Base-by-base conservation (phyloP, 2,329 filamentous ascomycete species). In the Penicillium nordicum region DNA sequence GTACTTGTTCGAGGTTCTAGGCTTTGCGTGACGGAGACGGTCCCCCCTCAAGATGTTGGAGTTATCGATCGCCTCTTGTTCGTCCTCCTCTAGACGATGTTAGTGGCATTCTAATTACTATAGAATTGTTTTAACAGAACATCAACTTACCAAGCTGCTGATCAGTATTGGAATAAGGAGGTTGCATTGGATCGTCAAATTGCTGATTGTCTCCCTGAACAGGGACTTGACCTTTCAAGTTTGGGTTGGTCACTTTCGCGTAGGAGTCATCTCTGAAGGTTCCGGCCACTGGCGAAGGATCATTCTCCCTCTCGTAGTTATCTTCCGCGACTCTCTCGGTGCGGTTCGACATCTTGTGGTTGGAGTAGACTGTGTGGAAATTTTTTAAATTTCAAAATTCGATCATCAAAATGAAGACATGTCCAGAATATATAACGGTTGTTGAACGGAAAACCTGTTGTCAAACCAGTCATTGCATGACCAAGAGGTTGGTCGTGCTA, bases 101-200 rank as follows among this genome's bases (percentile, higher is more conserved):
- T 16, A 32, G 41, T 2, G 25, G 25, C 9, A 2, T 29, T 29
- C 42, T 36, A 9, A n/a, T 29, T 29, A 36, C 7, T n/a, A 8
- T 36, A n/a, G 1, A 36, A n/a, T 36, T n/a, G 34, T 29, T 29
- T 3, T 9, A n/a, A 16, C 3, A n/a, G 0, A 36, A 36, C 7
- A n/a, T 12, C 18, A 16, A 50, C 62, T 25, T 69, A 72, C 71
- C 68, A n/a, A 72, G 54, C 53, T 69, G 65, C 42, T 67, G 42
- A 25, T 68, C 61, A 16, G 59, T 59, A 45, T 70, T 68, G 2
- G 66, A 66, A 38, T 64, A 68, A 4, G 66, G 63, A 6, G 68
- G 63, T 54, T 72, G 65, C 55, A 72, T 63, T 4, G 67, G 67
- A 55, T 69, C 64, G 2, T 72, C 68, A 25, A 56, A 60, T 4